A percentile compares a stretch with the other conserved stretches of the same genome.
Conservation (phyloP, 768 basidiomycete species). For the Dendrothele bispora region DNA sequence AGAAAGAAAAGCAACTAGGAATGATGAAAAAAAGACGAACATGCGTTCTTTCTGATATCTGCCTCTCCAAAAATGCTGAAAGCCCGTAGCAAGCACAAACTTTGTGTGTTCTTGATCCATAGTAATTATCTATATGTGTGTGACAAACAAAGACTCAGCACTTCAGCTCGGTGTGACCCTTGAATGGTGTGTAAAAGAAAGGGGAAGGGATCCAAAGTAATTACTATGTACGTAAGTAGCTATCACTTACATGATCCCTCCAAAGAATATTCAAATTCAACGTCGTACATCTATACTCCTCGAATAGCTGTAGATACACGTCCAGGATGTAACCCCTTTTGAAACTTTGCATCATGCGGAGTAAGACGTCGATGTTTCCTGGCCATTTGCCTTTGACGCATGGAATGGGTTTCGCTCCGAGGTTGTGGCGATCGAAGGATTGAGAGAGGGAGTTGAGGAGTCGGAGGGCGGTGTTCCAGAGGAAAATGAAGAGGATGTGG, state of each 20-base stretch:
- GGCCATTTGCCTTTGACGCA: constrained; percentile 70
- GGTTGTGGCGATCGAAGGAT: constrained; percentile 40
- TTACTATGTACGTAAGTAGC: not conserved
- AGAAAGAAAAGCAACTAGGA: not conserved
- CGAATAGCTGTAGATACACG: constrained; percentile 63
- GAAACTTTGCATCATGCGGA: constrained; percentile 54
- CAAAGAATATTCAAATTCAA: constrained; percentile 70
- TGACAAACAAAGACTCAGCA: too few species aligned
- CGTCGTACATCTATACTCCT: constrained; percentile 70
- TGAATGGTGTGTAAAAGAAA: too few species aligned
- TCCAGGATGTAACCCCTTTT: constrained; percentile 62
- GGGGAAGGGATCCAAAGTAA: too few species aligned
- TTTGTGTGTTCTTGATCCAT: constrained; percentile 75
- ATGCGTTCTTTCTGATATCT: constrained; percentile 62
- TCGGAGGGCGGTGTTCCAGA: constrained; percentile 37
- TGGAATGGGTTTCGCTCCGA: constrained; percentile 55
- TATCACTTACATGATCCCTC: constrained; percentile 58
- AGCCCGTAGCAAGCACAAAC: constrained; percentile 64
- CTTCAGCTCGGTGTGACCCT: too few species aligned
- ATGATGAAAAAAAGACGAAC: constrained; percentile 34
- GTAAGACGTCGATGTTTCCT: constrained; percentile 72
- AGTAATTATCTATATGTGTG: constrained; percentile 54
- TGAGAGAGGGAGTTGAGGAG: constrained; percentile 36
- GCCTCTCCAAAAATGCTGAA: constrained; percentile 69
- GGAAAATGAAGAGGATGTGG: constrained; percentile 40